These are phyloP conservation scores for Amanita thiersii DNA, from an alignment of 768 basidiomycete genomes.

Conservation along the genomic window DNA sequence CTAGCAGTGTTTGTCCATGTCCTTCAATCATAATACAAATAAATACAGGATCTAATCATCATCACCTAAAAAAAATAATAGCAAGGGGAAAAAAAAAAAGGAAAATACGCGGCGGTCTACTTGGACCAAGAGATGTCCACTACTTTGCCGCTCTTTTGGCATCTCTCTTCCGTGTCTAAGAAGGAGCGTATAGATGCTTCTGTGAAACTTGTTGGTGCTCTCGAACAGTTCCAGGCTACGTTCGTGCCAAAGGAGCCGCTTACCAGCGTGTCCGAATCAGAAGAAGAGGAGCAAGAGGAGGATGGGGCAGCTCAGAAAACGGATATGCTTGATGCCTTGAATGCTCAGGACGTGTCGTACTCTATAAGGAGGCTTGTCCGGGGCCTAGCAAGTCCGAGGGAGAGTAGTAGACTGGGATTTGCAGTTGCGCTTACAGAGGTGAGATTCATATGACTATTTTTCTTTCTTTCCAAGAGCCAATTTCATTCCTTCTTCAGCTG, in stretches of 20 bases:
- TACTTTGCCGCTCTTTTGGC: conserved; percentile 91
- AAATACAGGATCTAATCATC: not conserved
- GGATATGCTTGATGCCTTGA: conserved; percentile 54
- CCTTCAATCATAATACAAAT: conserved; percentile 2
- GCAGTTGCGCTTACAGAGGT: conserved; percentile 96
- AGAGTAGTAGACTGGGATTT: conserved; percentile 91
- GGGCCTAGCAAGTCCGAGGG: conserved; percentile 85
- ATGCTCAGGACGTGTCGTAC: conserved; percentile 90
- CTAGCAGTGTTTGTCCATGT: not conserved
- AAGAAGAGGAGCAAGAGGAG: conserved; percentile 40
- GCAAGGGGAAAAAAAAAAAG: too few relatives aligned
- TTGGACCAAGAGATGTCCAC: conserved; percentile 51
- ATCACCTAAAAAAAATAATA: conserved; percentile 9
- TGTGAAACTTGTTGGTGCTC: conserved; percentile 68
- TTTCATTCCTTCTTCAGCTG: conserved; percentile 41
- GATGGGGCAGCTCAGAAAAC: conserved; percentile 26
- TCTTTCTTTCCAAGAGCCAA: conserved; percentile 3
- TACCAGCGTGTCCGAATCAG: conserved; percentile 25
- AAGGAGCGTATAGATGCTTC: conserved; percentile 81
- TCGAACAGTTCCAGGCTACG: conserved; percentile 79
- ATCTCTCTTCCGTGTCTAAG: conserved; percentile 75
- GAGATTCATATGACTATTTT: too few relatives aligned
- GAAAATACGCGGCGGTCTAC: not conserved
- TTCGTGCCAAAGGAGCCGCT: conserved; percentile 41
- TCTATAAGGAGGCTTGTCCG: conserved; percentile 81